A percentile compares a stretch with the other conserved stretches of the same genome.
These are phyloP conservation scores for Corymbia citriodora DNA, from an alignment of 441 rosid species.

Conservation along the genomic window DNA sequence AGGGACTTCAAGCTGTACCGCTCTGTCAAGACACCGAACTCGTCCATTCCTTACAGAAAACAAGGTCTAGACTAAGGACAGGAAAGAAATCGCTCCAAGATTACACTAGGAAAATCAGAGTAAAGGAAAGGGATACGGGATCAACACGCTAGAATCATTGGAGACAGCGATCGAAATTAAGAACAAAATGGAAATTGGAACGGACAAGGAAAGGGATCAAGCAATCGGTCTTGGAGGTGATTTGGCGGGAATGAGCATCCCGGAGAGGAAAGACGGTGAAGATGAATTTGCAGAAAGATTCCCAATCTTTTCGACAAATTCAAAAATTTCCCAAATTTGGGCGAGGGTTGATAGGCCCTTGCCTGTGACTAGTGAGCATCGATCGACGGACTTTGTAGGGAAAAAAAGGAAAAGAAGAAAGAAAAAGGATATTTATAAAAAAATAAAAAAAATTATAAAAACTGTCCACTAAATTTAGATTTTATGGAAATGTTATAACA, in stretches of 20 bases:
- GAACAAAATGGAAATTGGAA: neutral
- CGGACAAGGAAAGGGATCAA: neutral
- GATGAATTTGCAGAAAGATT: neutral
- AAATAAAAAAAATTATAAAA: too few relatives aligned
- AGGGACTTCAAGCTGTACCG: constrained; percentile 75
- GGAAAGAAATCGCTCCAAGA: too few relatives aligned
- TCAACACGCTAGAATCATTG: neutral
- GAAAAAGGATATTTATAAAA: too few relatives aligned
- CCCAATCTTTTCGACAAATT: neutral
- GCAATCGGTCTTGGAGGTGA: neutral
- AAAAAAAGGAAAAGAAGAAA: too few relatives aligned
- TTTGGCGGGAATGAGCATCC: neutral
- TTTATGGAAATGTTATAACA: too few relatives aligned
- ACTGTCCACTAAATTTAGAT: too few relatives aligned
- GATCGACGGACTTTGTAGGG: too few relatives aligned
- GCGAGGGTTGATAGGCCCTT: neutral
- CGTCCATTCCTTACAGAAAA: constrained; percentile 40
- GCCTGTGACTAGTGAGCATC: too few relatives aligned
- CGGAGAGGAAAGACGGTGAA: neutral
- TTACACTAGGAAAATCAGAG: neutral
- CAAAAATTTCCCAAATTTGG: too few relatives aligned
- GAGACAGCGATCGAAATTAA: neutral
- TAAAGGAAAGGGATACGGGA: neutral
- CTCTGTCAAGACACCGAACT: constrained; percentile 77
- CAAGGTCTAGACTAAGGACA: too few relatives aligned